Percentiles rank a stretch among this genome's conserved stretches.
Conservation (phyloP, 495 filamentous ascomycete genomes). For the Penicillium ucsense region DNA sequence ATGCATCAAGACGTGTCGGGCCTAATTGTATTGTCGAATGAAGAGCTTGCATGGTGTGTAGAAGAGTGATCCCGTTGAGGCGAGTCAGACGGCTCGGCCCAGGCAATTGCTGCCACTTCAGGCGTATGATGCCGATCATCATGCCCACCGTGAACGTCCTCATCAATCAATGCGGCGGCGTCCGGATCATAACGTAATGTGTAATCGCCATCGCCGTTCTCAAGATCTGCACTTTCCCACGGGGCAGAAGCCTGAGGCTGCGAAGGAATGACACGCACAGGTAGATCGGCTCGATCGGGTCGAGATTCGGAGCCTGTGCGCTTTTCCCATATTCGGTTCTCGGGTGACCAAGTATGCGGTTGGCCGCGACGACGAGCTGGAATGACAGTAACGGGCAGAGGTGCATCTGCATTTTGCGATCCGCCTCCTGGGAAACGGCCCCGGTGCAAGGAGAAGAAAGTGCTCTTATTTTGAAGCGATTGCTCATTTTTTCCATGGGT, state of each 20-base stretch:
- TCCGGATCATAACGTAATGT: slow-evolving; percentile 38
- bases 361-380: slow-evolving; percentile 51
- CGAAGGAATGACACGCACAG: slow-evolving; percentile 31
- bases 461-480: slow-evolving; percentile 9
- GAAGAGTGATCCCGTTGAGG: slow-evolving; percentile 4
- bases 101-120: slow-evolving; percentile 10
- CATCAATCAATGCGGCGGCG: slow-evolving; percentile 32
- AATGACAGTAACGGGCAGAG: slow-evolving; percentile 55
- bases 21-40: no score
- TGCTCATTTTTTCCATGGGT: slow-evolving; percentile 10
- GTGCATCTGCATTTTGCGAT: slow-evolving; percentile 19
- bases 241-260: slow-evolving; percentile 30
- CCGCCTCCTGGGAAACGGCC: slow-evolving; percentile 15
- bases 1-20: no score
- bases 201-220: slow-evolving; percentile 20
- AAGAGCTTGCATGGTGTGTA: no score
- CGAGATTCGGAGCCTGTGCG: slow-evolving; percentile 5
- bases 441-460: slow-evolving; percentile 25
- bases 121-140: background rate
- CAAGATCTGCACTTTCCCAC: slow-evolving; percentile 26
- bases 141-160: slow-evolving; percentile 10
- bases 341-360: slow-evolving; percentile 35
- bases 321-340: slow-evolving; percentile 12
- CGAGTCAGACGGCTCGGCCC: slow-evolving; percentile 12
- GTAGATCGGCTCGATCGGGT: slow-evolving; percentile 14